Conservation (phyloP, 495 filamentous ascomycete species). For the Xylaria nigripes region DNA sequence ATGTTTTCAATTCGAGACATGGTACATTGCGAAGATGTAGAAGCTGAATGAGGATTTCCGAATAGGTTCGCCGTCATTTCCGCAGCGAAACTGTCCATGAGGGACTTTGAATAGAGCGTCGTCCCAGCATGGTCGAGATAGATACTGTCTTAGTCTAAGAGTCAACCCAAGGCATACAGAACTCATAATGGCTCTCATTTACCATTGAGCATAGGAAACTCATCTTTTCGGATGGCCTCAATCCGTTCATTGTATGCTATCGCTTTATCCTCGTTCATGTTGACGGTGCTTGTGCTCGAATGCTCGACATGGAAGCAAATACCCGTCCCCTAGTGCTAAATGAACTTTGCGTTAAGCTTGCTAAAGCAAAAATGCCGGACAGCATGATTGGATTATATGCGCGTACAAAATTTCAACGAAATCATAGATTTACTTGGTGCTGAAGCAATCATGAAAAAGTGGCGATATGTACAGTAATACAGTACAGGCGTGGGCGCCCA, state of each 20-base stretch:
- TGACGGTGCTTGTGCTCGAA: constrained; percentile 7
- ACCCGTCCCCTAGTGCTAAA: constrained; percentile 6
- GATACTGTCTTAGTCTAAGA: constrained; percentile 51
- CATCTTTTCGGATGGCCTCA: constrained; percentile 56
- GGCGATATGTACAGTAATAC: constrained; percentile 11
- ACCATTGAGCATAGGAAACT: constrained; percentile 86
- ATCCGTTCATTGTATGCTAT: constrained; percentile 56
- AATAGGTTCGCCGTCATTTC: constrained; percentile 74
- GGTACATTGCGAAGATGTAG: constrained; percentile 68
- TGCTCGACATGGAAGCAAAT: constrained; percentile 11
- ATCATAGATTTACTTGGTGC: constrained; percentile 5
- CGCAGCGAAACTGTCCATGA: constrained; percentile 65
- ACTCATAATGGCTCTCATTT: constrained; percentile 21
- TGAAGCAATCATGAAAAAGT: constrained; percentile 1
- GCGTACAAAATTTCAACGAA: not conserved
- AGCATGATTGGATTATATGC: constrained; percentile 5
- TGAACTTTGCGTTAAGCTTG: not conserved
- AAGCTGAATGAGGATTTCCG: constrained; percentile 89
- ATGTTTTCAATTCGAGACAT: constrained; percentile 67
- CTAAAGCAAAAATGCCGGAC: not conserved
- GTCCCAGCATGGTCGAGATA: constrained; percentile 95
- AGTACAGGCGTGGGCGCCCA: too few relatives aligned
- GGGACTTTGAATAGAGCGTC: constrained; percentile 70
- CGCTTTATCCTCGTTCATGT: constrained; percentile 20
- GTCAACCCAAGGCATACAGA: not conserved